Conservation (phyloP, 2,329 filamentous ascomycete genomes). For the Furcasterigmium sp. region DNA sequence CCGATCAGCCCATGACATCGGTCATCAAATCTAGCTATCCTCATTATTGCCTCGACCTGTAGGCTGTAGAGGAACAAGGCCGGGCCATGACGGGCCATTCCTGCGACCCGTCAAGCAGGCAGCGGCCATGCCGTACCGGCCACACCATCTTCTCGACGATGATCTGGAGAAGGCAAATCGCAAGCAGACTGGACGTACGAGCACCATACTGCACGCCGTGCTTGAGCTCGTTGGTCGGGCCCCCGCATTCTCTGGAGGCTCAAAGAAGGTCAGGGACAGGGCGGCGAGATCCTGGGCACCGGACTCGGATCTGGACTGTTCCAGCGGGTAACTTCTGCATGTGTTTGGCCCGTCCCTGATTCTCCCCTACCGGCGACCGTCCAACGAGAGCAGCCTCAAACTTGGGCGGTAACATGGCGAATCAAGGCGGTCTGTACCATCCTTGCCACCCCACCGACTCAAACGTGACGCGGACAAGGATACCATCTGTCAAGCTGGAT, state of each 20-base stretch:
- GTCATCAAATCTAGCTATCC: too few relatives aligned
- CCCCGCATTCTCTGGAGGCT: constrained; percentile 1
- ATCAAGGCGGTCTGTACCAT: constrained; percentile 10
- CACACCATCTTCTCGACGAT: too few relatives aligned
- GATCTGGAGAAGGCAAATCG: neutral
- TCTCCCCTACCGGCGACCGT: too few relatives aligned
- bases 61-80: too few relatives aligned
- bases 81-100: neutral
- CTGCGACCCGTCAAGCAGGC: neutral
- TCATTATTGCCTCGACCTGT: too few relatives aligned
- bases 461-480: constrained; percentile 2
- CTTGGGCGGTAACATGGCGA: constrained; percentile 26
- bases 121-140: too few relatives aligned
- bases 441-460: neutral
- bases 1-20: too few relatives aligned
- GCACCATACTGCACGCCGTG: too few relatives aligned
- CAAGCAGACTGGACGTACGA: too few relatives aligned
- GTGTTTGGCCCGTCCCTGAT: constrained; percentile 13
- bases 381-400: constrained; percentile 19
- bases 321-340: constrained; percentile 1
- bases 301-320: constrained; percentile 1
- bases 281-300: neutral
- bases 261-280: neutral
- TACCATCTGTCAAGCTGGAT: too few relatives aligned
- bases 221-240: neutral